Conservation (phyloP, 2,329 filamentous ascomycete genomes). For the Aspergillus calidoustus region DNA sequence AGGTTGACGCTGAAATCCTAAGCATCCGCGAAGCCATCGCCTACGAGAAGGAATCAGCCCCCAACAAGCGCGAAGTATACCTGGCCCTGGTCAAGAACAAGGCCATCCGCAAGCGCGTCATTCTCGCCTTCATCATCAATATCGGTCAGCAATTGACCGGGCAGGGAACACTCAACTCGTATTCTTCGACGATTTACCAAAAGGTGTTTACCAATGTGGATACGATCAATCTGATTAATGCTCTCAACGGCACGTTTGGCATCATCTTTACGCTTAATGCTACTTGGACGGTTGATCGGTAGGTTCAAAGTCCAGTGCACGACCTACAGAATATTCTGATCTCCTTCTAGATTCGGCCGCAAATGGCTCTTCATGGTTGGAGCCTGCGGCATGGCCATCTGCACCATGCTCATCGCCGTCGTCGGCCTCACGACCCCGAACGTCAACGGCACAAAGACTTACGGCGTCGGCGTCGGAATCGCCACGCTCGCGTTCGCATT, state of each 20-base stretch:
- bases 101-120: conserved; percentile 68
- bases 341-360: conserved; percentile 50
- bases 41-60: conserved; percentile 37
- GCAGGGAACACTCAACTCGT: conserved; percentile 74
- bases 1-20: conserved; percentile 69
- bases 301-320: no score
- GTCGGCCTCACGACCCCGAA: conserved; percentile 63
- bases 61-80: conserved; percentile 46
- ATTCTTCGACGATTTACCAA: conserved; percentile 73
- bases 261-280: conserved; percentile 76
- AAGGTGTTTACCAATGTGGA: conserved; percentile 64
- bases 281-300: conserved; percentile 69
- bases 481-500: conserved; percentile 70
- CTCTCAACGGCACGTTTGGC: conserved; percentile 72
- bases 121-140: conserved; percentile 69
- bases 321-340: no score
- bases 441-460: conserved; percentile 58
- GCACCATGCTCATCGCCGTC: conserved; percentile 69
- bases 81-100: conserved; percentile 70
- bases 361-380: conserved; percentile 45
- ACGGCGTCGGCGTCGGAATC: conserved; percentile 63
- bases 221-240: conserved; percentile 73
- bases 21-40: conserved; percentile 69
- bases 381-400: conserved; percentile 69
- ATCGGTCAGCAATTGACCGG: conserved; percentile 73